Percentiles rank a stretch among this genome's conserved stretches.
These are phyloP conservation scores for Solanum infundibuliforme DNA, from an alignment of 257 asterid species.

Conservation along the genomic window DNA sequence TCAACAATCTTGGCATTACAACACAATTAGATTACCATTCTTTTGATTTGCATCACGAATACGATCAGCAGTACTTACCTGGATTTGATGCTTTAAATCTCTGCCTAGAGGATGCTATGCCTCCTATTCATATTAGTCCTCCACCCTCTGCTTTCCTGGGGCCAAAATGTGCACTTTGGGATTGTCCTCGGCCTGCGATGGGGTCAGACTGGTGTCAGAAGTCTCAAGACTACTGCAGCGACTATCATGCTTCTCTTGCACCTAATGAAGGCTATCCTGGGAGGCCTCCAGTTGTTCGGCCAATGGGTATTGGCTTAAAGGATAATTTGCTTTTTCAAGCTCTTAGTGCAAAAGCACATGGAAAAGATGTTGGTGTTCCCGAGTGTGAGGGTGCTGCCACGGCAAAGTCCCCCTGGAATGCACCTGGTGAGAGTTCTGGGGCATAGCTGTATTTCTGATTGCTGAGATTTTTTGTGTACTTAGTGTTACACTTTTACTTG, in stretches of 20 bases:
- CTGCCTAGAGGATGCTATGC: conserved; percentile 37
- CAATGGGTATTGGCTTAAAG: conserved; percentile 88
- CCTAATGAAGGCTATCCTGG: conserved; percentile 81
- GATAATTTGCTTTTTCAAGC: conserved; percentile 91
- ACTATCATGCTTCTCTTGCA: conserved; percentile 36
- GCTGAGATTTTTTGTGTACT: neutral
- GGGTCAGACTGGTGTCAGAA: conserved; percentile 30
- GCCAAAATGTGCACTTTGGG: conserved; percentile 99
- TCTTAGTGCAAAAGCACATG: conserved; percentile 73
- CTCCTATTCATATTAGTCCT: conserved; percentile 52
- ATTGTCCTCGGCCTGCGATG: conserved; percentile 40
- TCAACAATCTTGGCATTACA: conserved; percentile 33
- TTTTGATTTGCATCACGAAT: conserved; percentile 52
- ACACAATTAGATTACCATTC: conserved; percentile 49
- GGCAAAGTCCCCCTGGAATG: conserved; percentile 98
- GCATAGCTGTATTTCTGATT: neutral
- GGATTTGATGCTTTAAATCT: conserved; percentile 42
- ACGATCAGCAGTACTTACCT: conserved; percentile 48
- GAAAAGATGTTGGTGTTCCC: conserved; percentile 87
- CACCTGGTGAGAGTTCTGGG: conserved; percentile 45
- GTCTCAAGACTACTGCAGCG: conserved; percentile 33
- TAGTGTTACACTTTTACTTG: neutral
- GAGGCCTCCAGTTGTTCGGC: conserved; percentile 73
- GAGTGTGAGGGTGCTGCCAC: conserved; percentile 99
- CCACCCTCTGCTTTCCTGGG: conserved; percentile 95